Percentiles rank a stretch among this genome's conserved stretches.
These are phyloP conservation scores for Castanea mollissima DNA, from an alignment of 306 rosid species.

Conservation along the genomic window DNA sequence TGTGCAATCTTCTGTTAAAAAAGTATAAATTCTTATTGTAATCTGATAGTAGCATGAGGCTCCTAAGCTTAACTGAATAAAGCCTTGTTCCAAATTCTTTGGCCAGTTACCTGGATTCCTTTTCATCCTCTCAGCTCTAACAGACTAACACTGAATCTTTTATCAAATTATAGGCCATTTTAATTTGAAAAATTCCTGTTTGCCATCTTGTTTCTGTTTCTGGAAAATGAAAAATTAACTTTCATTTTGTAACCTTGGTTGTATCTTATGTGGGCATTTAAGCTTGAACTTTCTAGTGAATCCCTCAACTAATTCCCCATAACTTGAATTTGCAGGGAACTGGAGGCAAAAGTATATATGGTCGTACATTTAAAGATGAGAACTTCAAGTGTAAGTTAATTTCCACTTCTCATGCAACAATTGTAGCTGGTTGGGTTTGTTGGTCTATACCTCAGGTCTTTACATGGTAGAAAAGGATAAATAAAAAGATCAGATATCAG, in stretches of 20 bases:
- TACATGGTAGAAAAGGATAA: background rate
- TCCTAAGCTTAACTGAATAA: background rate
- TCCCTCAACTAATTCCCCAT: slow-evolving; percentile 11
- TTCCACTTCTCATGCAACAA: slow-evolving; percentile 7
- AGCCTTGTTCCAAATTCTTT: background rate
- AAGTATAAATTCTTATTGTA: background rate
- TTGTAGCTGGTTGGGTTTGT: background rate
- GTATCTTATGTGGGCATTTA: background rate
- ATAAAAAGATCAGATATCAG: background rate
- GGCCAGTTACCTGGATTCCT: background rate
- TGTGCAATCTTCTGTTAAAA: too few species aligned
- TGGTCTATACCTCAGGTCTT: background rate
- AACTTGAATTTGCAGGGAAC: slow-evolving; percentile 63
- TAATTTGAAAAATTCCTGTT: background rate
- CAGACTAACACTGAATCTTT: background rate
- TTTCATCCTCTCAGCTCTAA: background rate
- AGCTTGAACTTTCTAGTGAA: background rate
- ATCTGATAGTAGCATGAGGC: background rate
- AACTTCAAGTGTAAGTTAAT: slow-evolving; percentile 77
- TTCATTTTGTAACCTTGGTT: background rate
- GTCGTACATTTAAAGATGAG: slow-evolving; percentile 95
- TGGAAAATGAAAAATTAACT: background rate
- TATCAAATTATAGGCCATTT: background rate
- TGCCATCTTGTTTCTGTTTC: background rate
- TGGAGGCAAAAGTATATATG: slow-evolving; percentile 95